phyloP scores from a whole-genome alignment of 768 basidiomycete species.

The Mycena indigotica region DNA sequence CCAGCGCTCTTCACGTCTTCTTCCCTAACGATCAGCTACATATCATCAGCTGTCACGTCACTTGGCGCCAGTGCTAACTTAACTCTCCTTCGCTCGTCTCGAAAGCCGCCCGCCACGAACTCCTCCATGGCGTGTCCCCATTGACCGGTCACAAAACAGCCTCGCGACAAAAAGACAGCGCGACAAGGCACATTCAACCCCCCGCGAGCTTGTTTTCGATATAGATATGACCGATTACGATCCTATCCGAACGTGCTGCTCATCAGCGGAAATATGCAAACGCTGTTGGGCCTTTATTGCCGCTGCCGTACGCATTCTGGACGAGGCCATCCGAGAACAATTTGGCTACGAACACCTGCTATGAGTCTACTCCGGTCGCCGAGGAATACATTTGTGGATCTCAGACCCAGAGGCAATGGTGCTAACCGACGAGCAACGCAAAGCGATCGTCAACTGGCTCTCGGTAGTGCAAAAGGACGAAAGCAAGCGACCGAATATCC shows the following conservation, averaged over 20 bases:
- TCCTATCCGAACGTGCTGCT: constrained; percentile 91
- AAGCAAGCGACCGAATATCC: constrained; percentile 80
- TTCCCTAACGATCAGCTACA: no score
- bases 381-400: constrained; percentile 98
- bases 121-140: no score
- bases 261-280: constrained; percentile 85
- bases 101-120: no score
- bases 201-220: constrained; percentile 96
- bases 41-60: no score
- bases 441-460: constrained; percentile 83
- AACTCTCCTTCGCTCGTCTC: no score
- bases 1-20: no score
- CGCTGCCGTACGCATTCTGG: constrained; percentile 86
- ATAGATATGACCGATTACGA: constrained; percentile 99
- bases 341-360: constrained; percentile 90
- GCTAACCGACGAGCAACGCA: constrained; percentile 89
- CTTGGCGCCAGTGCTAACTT: no score
- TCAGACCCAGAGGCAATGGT: constrained; percentile 86
- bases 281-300: constrained; percentile 96
- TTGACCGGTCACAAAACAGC: constrained; percentile 50
- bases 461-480: constrained; percentile 83
- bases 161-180: constrained; percentile 85
- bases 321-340: constrained; percentile 77
- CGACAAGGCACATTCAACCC: constrained; percentile 71
- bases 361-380: constrained; percentile 98